Conservation (phyloP, 441 rosid genomes). For the Viola pubescens region DNA sequence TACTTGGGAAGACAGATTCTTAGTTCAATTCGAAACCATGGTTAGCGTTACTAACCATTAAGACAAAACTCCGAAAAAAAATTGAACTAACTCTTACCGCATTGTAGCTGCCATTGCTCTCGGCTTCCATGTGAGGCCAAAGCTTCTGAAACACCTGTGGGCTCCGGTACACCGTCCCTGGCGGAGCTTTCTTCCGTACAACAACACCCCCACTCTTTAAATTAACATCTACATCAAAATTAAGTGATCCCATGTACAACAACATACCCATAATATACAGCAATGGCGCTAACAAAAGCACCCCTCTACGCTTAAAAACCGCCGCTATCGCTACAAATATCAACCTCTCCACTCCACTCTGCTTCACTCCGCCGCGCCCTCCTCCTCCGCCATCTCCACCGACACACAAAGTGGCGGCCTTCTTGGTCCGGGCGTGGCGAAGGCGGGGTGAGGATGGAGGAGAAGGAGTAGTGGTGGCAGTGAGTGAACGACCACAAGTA, state of each 20-base stretch:
- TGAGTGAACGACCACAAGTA: conserved; percentile 31
- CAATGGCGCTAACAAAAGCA: conserved; percentile 76
- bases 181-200: conserved; percentile 45
- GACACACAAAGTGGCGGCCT: neutral
- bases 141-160: conserved; percentile 73
- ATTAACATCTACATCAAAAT: conserved; percentile 55
- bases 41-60: no score
- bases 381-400: conserved; percentile 21
- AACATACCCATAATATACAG: conserved; percentile 78
- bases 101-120: conserved; percentile 44
- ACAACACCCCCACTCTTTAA: conserved; percentile 46
- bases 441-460: conserved; percentile 81
- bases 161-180: conserved; percentile 80
- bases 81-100: conserved; percentile 38
- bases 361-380: conserved; percentile 29
- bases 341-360: conserved; percentile 45
- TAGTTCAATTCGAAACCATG: no score
- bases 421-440: conserved; percentile 48
- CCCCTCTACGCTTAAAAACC: conserved; percentile 64
- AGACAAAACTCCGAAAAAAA: neutral
- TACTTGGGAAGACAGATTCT: no score
- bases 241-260: conserved; percentile 78
- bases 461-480: conserved; percentile 34
- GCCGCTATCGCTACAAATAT: conserved; percentile 40
- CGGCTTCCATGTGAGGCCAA: conserved; percentile 81